phyloP scores from a whole-genome alignment of 2,329 filamentous ascomycete genomes.

The Botrytis tulipae region DNA sequence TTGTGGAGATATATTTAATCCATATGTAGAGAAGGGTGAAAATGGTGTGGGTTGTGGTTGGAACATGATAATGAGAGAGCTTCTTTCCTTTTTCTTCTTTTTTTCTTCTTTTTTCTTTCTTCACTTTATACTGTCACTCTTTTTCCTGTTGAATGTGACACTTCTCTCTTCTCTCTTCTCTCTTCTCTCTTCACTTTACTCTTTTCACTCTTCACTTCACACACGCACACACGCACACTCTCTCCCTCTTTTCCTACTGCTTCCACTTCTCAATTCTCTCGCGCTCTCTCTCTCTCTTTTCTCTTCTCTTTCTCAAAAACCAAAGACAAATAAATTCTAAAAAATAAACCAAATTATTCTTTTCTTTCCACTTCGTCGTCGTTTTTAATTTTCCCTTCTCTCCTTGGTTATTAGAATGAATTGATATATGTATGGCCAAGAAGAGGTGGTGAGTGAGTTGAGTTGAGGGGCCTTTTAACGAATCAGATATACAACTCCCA shows the following conservation, averaged over 20 bases:
- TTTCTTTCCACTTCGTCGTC: not conserved
- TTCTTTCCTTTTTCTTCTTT: not conserved
- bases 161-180: not conserved
- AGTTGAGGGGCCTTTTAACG: not conserved
- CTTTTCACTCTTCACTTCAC: not conserved
- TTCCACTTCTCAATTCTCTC: not conserved
- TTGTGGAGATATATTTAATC: conserved; percentile 22
- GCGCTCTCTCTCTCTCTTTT: not conserved
- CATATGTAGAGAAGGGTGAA: conserved; percentile 33
- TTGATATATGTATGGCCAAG: not conserved
- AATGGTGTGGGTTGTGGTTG: conserved; percentile 38
- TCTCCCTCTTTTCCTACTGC: not conserved
- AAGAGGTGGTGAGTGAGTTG: not conserved
- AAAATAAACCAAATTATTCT: too few relatives aligned
- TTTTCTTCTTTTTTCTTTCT: not conserved
- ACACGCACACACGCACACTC: too few relatives aligned
- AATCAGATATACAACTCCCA: not conserved
- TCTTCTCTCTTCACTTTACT: not conserved
- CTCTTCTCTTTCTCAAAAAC: not conserved
- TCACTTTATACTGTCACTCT: not conserved
- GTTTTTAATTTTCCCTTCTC: too few relatives aligned
- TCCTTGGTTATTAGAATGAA: not conserved
- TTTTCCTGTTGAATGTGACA: too few relatives aligned
- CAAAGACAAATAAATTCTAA: not conserved
- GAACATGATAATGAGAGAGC: conserved; percentile 31